These are phyloP conservation scores for Anacardium occidentale DNA, from an alignment of 345 rosid species.

Conservation along the genomic window DNA sequence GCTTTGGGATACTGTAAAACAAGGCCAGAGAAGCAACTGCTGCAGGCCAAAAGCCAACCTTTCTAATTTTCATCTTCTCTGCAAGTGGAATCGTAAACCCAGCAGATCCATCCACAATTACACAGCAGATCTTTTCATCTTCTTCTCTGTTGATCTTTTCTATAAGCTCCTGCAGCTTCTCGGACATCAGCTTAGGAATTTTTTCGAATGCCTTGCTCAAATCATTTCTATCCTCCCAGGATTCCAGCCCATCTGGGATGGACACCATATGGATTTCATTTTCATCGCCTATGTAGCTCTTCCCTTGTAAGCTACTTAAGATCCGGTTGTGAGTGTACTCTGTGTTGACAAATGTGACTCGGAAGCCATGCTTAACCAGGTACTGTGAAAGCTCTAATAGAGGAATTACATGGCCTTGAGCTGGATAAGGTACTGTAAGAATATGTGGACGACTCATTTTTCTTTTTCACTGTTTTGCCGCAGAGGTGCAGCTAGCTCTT, in stretches of 20 bases:
- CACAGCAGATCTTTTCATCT: constrained; percentile 10
- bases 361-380: constrained; percentile 15
- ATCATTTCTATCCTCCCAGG: constrained; percentile 8
- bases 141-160: background rate
- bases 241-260: constrained; percentile 8
- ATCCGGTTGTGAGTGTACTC: constrained; percentile 5
- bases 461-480: background rate
- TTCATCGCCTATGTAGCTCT: background rate
- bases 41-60: constrained; percentile 14
- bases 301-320: background rate
- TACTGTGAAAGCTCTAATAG: constrained; percentile 18
- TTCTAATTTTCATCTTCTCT: constrained; percentile 10
- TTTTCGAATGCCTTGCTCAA: background rate
- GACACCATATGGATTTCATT: background rate
- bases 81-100: constrained; percentile 14
- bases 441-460: background rate
- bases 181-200: background rate
- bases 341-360: constrained; percentile 26
- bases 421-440: background rate
- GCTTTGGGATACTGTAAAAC: background rate
- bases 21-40: background rate
- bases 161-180: constrained; percentile 9
- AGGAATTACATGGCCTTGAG: constrained; percentile 3
- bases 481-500: too few relatives aligned
- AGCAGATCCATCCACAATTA: background rate